Evolutionary conservation across 768 basidiomycete species (phyloP).

Genomic region (Daedaleopsis sinensis): DNA sequence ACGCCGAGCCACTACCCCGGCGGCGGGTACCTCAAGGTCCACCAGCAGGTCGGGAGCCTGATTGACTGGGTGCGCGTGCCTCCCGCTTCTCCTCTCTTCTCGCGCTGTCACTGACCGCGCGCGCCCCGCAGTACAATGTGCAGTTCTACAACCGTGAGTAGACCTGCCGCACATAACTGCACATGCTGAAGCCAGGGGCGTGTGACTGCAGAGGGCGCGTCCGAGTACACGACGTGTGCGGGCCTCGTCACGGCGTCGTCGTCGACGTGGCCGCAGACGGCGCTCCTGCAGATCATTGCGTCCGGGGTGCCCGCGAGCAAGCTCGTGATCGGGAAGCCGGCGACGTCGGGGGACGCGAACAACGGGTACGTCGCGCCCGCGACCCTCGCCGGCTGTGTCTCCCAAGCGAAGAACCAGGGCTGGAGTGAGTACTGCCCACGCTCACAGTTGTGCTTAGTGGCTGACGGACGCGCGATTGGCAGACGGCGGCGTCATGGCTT

Average conservation of each 20-base stretch:
- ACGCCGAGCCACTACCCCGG: constrained; percentile 37
- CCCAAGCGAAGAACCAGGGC: constrained; percentile 59
- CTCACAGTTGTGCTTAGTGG: constrained; percentile 3
- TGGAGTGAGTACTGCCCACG: constrained; percentile 56
- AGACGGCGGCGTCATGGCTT: constrained; percentile 44
- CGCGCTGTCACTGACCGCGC: not conserved
- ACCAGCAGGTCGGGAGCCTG: constrained; percentile 42
- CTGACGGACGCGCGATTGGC: not conserved
- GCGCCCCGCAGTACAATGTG: constrained; percentile 41
- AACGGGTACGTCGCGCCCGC: constrained; percentile 62
- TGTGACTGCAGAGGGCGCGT: constrained; percentile 50
- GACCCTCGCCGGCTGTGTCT: constrained; percentile 60
- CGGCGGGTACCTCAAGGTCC: constrained; percentile 44
- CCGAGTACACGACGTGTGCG: constrained; percentile 66
- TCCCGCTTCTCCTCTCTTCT: not conserved
- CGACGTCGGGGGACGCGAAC: constrained; percentile 41
- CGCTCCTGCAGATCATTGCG: constrained; percentile 56
- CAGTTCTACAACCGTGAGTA: constrained; percentile 42
- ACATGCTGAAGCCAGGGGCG: too few relatives aligned
- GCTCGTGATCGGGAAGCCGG: constrained; percentile 61
- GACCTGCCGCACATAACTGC: too few relatives aligned
- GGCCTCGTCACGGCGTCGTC: constrained; percentile 63
- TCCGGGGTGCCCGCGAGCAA: constrained; percentile 49
- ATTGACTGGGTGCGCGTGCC: constrained; percentile 45
- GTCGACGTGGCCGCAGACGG: constrained; percentile 60